phyloP scores from a whole-genome alignment of 2,329 filamentous ascomycete genomes.

The Cadophora malorum region DNA sequence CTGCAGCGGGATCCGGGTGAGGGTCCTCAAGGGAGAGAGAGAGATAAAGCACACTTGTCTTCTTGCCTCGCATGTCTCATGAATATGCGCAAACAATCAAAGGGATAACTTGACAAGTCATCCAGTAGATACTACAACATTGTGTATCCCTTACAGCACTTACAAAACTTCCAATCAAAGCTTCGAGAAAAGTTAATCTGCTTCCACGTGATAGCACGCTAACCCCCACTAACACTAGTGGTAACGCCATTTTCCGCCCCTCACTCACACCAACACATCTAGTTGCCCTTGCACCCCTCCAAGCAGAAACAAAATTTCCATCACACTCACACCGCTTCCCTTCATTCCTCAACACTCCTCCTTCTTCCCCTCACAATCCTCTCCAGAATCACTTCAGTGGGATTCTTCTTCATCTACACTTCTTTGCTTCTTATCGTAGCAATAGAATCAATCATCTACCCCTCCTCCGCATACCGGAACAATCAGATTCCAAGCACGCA shows the following conservation, averaged over 20 bases:
- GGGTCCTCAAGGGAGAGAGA: too few relatives aligned
- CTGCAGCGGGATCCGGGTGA: slow-evolving; percentile 4
- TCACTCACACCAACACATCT: slow-evolving; percentile 17
- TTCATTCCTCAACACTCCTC: slow-evolving; percentile 28
- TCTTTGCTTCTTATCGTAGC: slow-evolving; percentile 19
- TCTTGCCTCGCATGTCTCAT: background rate
- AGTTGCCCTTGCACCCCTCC: slow-evolving; percentile 23
- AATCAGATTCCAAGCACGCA: slow-evolving; percentile 29
- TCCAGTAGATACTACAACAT: background rate
- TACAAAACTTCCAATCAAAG: background rate
- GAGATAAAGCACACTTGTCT: background rate
- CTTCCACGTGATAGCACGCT: slow-evolving; percentile 16
- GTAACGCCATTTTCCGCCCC: slow-evolving; percentile 23
- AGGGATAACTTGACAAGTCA: background rate
- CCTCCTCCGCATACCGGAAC: slow-evolving; percentile 28
- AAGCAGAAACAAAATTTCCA: slow-evolving; percentile 20
- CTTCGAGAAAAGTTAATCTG: slow-evolving; percentile 1
- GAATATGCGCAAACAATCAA: background rate
- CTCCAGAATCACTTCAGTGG: slow-evolving; percentile 27
- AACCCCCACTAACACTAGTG: slow-evolving; percentile 15
- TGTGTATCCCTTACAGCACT: background rate
- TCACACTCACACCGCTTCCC: slow-evolving; percentile 30
- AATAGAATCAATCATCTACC: slow-evolving; percentile 15
- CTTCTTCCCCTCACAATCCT: slow-evolving; percentile 24
- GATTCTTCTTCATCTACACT: slow-evolving; percentile 19